Base-by-base conservation (phyloP, 2,329 filamentous ascomycete genomes). In the Sarocladium strictum region DNA sequence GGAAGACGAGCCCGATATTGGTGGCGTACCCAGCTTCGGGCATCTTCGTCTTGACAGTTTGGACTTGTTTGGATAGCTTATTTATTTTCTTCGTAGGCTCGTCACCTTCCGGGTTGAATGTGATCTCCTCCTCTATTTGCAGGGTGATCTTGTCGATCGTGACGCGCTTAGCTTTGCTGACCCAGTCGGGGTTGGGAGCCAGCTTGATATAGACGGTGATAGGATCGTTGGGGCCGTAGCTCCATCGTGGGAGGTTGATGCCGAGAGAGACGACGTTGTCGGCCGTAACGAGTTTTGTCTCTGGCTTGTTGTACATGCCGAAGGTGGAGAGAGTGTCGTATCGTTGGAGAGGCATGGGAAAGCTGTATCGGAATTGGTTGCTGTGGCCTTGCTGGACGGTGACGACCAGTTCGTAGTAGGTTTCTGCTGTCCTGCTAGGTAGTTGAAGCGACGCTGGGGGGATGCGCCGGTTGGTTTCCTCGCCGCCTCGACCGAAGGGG, bases 271-370 rank as follows among this genome's bases (percentile, higher is more conserved):
- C 90, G 54, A 97, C 76, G 69, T 96, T 94, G 73, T 97, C 94
- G 53, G 88, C 84, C 29, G 91, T 89, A 57, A 86, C 83, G 64
- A 95, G 87, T 55, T 90, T 90, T 56, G 87, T 88, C 70, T 97
- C 93, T 15, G 92, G 93, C 54, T 91, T 87, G 72, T 97, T 97
- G 76, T 97, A 99, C 94, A 97, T 97, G 71, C 94, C 94, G 73
- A 99, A 99, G 1, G 94, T 97, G 40, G 92, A 97, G 50, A 99
- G 77, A 1, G 93, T 99, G 70, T 99, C 94, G 74, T 97, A 99
- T 66, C 94, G 82, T 61, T 90, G 85, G 62, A 99, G 83, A 1
- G 93, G 93, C 37, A 97, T 88, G 1, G 94, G 90, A 62, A 97
- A 97, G 3, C 85, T 78, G 71, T 95, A 94, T 72, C 95, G 95